These are phyloP conservation scores for Saturnispora quitensis DNA, from an alignment of 805 yeast genomes.

Conservation along the genomic window DNA sequence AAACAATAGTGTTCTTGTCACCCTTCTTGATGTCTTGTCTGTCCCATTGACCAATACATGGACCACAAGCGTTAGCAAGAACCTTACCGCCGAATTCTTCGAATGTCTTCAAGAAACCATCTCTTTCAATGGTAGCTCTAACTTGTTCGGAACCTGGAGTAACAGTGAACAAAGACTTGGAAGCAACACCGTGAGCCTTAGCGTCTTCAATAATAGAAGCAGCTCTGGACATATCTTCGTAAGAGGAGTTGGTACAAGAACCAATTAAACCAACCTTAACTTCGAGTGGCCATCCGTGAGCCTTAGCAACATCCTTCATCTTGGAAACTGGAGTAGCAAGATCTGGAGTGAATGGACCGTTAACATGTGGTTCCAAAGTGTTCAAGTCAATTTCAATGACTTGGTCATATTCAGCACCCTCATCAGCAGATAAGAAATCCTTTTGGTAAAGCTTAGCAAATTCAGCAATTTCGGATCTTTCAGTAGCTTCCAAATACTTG, in stretches of 20 bases:
- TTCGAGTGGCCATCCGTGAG: constrained; percentile 76
- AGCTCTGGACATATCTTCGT: constrained; percentile 97
- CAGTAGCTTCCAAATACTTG: constrained; percentile 70
- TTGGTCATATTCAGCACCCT: constrained; percentile 84
- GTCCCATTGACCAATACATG: constrained; percentile 99
- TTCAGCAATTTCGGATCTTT: constrained; percentile 73
- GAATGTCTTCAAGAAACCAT: constrained; percentile 76
- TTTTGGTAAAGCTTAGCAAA: constrained; percentile 46
- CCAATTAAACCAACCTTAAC: constrained; percentile 94
- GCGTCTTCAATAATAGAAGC: constrained; percentile 88
- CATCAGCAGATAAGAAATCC: constrained; percentile 68
- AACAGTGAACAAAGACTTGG: constrained; percentile 86
- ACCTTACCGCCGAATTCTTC: constrained; percentile 85
- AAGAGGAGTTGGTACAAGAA: constrained; percentile 96
- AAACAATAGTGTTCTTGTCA: constrained; percentile 81
- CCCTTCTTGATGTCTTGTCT: constrained; percentile 61
- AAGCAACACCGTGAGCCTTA: constrained; percentile 72
- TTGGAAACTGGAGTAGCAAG: constrained; percentile 85
- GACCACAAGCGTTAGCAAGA: constrained; percentile 97
- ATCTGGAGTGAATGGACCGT: constrained; percentile 99
- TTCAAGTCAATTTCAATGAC: constrained; percentile 82
- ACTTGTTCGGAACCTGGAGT: constrained; percentile 99
- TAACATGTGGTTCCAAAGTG: constrained; percentile 86
- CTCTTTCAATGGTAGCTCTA: constrained; percentile 94
- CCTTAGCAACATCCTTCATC: constrained; percentile 60